Conservation (phyloP, 768 basidiomycete species). For the Leccinum aurantiacum region DNA sequence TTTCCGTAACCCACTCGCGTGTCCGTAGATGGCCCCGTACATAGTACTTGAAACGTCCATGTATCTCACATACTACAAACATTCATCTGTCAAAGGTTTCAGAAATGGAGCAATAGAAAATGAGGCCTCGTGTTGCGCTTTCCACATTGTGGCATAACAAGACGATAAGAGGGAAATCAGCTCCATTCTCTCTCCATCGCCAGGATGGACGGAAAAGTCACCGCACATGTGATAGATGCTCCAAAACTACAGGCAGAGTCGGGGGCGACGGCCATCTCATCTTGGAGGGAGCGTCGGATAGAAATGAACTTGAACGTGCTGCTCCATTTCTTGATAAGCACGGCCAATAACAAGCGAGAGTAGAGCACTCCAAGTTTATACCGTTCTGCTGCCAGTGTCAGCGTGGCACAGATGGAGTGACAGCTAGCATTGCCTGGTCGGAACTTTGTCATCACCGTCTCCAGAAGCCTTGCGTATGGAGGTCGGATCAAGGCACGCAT, state of each 20-base stretch:
- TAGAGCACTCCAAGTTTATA: background rate
- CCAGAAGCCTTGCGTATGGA: background rate
- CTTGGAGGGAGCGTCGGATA: background rate
- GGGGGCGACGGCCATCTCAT: background rate
- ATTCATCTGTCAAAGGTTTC: too few relatives aligned
- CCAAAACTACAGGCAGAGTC: constrained; percentile 1
- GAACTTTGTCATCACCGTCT: background rate
- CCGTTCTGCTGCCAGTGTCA: background rate
- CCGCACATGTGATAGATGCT: background rate
- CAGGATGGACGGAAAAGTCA: background rate
- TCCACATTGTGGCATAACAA: background rate
- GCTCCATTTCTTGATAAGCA: background rate
- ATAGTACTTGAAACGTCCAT: too few relatives aligned
- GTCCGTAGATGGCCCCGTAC: too few relatives aligned
- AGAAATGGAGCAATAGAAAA: too few relatives aligned
- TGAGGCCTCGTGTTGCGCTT: fast-evolving
- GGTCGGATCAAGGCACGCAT: background rate
- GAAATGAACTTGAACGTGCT: background rate
- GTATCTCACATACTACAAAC: too few relatives aligned
- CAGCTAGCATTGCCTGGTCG: background rate
- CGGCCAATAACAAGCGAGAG: background rate
- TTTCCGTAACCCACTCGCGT: too few relatives aligned
- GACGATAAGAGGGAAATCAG: too few relatives aligned
- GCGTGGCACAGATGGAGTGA: background rate
- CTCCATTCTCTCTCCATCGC: background rate